Evolutionary conservation across 257 asterid genomes (phyloP).

Genomic region (Ballota nigra): DNA sequence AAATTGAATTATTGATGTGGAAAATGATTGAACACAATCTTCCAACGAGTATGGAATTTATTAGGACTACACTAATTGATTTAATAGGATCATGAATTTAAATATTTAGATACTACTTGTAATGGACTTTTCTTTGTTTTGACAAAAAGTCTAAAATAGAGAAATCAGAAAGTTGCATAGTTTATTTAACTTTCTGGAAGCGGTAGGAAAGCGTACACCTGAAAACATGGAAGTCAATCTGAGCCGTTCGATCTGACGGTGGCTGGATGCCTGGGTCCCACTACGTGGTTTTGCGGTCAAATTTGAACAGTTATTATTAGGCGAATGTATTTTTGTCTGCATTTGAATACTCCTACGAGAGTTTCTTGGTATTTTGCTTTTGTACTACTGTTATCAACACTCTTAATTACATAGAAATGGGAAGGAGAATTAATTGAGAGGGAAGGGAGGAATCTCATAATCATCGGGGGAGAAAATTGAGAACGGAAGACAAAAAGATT

Average conservation of each 20-base stretch:
- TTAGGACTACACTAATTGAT: not conserved
- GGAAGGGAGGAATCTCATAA: too few relatives aligned
- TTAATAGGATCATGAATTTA: not conserved
- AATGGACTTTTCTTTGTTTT: not conserved
- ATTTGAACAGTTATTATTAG: not conserved
- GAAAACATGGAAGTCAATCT: not conserved
- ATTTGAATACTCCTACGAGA: not conserved
- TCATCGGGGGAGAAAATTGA: too few relatives aligned
- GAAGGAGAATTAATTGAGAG: too few relatives aligned
- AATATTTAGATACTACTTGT: not conserved
- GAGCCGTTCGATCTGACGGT: slow-evolving; percentile 5
- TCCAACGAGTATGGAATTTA: not conserved
- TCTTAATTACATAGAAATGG: too few relatives aligned
- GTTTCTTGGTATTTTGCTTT: not conserved
- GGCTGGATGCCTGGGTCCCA: not conserved
- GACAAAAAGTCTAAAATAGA: not conserved
- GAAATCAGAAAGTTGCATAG: not conserved
- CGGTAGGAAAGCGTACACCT: slow-evolving; percentile 1
- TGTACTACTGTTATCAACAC: not conserved
- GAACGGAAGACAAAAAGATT: too few relatives aligned
- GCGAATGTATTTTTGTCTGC: not conserved
- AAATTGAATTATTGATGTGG: too few relatives aligned
- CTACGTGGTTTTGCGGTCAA: not conserved
- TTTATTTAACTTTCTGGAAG: not conserved
- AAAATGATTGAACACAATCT: not conserved